Percentiles rank a stretch among this genome's conserved stretches.
phyloP scores from a whole-genome alignment of 208 protist genomes.

The Novymonas esmeraldas region DNA sequence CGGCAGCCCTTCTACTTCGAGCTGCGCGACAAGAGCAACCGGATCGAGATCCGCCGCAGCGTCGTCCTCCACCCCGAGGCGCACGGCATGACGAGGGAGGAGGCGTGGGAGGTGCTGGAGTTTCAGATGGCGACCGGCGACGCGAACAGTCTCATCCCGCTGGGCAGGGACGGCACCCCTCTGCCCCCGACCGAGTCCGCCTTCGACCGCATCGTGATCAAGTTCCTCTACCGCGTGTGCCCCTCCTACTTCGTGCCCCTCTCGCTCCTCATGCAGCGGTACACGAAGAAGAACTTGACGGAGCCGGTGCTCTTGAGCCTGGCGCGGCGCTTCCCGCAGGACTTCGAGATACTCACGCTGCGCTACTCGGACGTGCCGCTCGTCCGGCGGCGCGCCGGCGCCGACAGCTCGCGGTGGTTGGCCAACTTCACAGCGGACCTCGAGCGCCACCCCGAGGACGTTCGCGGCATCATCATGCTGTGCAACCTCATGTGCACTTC shows the following conservation, averaged over 20 bases:
- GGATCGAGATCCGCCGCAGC: slow-evolving; percentile 76
- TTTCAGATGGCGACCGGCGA: slow-evolving; percentile 56
- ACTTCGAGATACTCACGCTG: slow-evolving; percentile 66
- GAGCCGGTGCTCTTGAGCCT: slow-evolving; percentile 40
- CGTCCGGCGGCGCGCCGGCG: slow-evolving; percentile 64
- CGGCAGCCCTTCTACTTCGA: slow-evolving; percentile 90
- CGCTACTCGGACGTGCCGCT: slow-evolving; percentile 59
- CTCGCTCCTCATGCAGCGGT: slow-evolving; percentile 75
- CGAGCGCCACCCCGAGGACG: slow-evolving; percentile 70
- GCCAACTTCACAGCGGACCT: slow-evolving; percentile 67
- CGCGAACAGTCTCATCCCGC: slow-evolving; percentile 64
- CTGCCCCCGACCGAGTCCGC: slow-evolving; percentile 21
- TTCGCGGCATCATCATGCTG: slow-evolving; percentile 52
- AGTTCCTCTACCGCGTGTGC: slow-evolving; percentile 76
- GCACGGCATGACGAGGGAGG: slow-evolving; percentile 67
- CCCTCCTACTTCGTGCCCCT: slow-evolving; percentile 78
- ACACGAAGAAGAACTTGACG: slow-evolving; percentile 79
- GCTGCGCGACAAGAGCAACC: slow-evolving; percentile 68
- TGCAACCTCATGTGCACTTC: slow-evolving; percentile 55
- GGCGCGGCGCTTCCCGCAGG: slow-evolving; percentile 33
- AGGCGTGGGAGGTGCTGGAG: slow-evolving; percentile 62
- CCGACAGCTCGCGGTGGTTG: slow-evolving; percentile 72
- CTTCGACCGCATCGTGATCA: slow-evolving; percentile 39
- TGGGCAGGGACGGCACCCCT: slow-evolving; percentile 42
- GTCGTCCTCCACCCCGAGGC: slow-evolving; percentile 78